Conservation (phyloP, 2,329 filamentous ascomycete genomes). For the Dactylellina cionopaga region DNA sequence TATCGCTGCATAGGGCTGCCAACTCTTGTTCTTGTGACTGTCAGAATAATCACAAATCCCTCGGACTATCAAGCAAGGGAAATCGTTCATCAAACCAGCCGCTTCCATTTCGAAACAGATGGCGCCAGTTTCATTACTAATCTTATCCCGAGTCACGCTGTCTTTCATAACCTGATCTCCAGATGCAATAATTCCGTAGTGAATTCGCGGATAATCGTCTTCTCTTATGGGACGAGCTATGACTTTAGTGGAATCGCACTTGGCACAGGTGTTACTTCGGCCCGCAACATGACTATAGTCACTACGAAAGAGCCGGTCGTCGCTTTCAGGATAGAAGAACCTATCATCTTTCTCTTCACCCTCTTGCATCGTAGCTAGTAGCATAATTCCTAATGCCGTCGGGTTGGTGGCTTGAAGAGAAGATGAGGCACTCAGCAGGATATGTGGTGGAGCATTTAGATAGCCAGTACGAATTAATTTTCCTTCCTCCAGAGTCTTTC, state of each 20-base stretch:
- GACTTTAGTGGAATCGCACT: background rate
- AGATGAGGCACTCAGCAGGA: background rate
- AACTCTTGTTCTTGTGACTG: conserved; percentile 4
- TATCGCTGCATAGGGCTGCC: background rate
- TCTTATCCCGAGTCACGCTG: background rate
- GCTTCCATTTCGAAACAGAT: conserved; percentile 29
- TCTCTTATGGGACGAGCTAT: background rate
- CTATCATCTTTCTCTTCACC: conserved; percentile 2
- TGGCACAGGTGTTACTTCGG: background rate
- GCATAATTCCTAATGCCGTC: background rate
- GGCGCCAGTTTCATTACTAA: background rate
- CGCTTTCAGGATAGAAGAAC: background rate
- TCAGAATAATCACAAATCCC: conserved; percentile 13
- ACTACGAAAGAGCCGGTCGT: background rate
- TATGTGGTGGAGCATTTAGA: conserved; percentile 12
- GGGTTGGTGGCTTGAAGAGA: background rate
- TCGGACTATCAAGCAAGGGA: background rate
- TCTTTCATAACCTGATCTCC: conserved; percentile 23
- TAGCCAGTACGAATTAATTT: conserved; percentile 8
- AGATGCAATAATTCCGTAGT: conserved; percentile 19
- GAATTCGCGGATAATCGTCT: background rate
- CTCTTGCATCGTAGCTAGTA: background rate
- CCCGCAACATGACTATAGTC: background rate
- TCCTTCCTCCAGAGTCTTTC: conserved; percentile 9
- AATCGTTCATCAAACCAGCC: conserved; percentile 10